Evolutionary conservation across 495 filamentous ascomycete genomes (phyloP), one percentile per base, ranked within the genome.

Genomic region (Tetracladium setigerum): DNA sequence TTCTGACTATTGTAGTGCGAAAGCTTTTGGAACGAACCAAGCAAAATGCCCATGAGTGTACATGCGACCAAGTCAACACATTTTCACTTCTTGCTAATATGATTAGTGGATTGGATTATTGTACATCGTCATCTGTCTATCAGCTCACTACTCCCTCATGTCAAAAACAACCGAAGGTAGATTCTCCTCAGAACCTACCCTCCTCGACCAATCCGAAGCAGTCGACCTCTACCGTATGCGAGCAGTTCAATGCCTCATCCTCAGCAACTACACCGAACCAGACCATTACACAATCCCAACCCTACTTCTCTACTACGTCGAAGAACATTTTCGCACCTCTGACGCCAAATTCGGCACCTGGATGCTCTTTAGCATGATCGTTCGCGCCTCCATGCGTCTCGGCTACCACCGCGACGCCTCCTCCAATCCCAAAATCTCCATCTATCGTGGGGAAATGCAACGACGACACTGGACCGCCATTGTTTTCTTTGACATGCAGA

Each of bases 401-500:
- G 77, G 76, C 7, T 66, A 72, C 18, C 77, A 81, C 46, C 70
- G 76, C 15, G 77, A 81, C 39, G 61, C 66, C 10, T 30, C 33
- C 2, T 17, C 27, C 60, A 54, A 41, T 13, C 57, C 65, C 30
- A 62, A 64, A 22, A 76, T 83, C 32, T 70, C 76, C 0, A 58
- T 68, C 1, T 74, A 76, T 35, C 57, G 70, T 11, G 74, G 70
- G 1, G 76, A 81, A 54, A 77, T 78, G 65, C 64, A 76, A 11
- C 64, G 76, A 10, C 67, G 78, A n/a, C 54, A 71, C 32, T 81
- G 78, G 77, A 59, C 68, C 42, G 50, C 67, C 1, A 67, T 76
- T 4, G 43, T 65, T 9, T 68, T 73, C 42, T 47, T 77, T 34
- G 78, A 81, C 53, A 56, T 74, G n/a, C 47, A 69, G n/a, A 61